phyloP scores from a whole-genome alignment of 495 filamentous ascomycete species.

The Talaromyces thailandensis region DNA sequence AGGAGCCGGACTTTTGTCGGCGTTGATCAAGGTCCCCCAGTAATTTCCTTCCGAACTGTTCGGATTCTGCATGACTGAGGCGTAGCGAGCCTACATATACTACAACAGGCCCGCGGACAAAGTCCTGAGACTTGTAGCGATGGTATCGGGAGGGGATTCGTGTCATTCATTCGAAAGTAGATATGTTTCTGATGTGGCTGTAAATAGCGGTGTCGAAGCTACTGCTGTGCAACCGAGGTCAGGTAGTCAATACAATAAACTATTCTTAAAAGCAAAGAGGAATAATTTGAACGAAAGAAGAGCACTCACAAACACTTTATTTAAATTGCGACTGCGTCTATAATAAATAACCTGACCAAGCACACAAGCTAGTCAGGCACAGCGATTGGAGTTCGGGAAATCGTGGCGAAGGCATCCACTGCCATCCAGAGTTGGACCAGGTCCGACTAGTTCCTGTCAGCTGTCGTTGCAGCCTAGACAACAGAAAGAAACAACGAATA shows the following conservation, averaged over 20 bases:
- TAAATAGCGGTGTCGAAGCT: not conserved
- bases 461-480: not conserved
- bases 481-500: not conserved
- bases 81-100: not conserved
- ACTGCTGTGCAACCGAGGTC: not conserved
- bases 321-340: not conserved
- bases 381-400: not conserved
- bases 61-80: not conserved
- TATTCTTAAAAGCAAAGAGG: not conserved
- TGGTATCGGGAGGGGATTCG: not conserved
- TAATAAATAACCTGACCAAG: not conserved
- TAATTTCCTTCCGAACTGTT: not conserved
- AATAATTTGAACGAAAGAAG: not conserved
- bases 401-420: not conserved
- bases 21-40: constrained; percentile 80
- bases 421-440: not conserved
- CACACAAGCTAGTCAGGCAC: not conserved
- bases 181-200: not conserved
- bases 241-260: not conserved
- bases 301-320: not conserved
- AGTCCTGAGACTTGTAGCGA: not conserved
- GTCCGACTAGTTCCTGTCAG: not conserved
- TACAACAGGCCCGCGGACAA: not conserved
- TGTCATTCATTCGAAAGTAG: not conserved
- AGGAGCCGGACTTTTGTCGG: constrained; percentile 68